phyloP scores from a whole-genome alignment of 306 rosid genomes.

The Fagus crenata region DNA sequence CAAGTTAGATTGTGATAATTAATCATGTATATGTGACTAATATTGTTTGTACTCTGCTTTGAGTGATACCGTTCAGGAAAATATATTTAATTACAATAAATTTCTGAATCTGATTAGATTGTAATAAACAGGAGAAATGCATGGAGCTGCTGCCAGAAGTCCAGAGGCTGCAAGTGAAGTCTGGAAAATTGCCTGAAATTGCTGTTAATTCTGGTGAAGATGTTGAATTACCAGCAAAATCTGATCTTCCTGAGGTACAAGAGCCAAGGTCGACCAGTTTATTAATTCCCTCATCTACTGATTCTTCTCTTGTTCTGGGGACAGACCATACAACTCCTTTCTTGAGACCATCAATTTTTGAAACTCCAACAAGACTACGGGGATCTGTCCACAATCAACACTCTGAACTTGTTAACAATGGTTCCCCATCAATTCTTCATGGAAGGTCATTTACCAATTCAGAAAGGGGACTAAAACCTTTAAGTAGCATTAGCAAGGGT shows the following conservation, averaged over 20 bases:
- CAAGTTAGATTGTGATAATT: neutral
- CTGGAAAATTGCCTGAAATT: constrained; percentile 49
- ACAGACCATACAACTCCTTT: constrained; percentile 35
- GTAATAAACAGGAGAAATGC: constrained; percentile 70
- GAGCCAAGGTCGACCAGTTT: constrained; percentile 57
- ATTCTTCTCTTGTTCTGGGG: constrained; percentile 39
- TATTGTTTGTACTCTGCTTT: neutral
- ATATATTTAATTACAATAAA: neutral
- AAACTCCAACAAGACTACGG: constrained; percentile 46
- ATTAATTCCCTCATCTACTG: constrained; percentile 61
- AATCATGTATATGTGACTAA: neutral
- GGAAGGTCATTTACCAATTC: constrained; percentile 20
- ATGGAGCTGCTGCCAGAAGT: constrained; percentile 88
- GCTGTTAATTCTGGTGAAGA: constrained; percentile 40
- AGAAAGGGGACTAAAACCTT: constrained; percentile 40
- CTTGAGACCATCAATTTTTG: constrained; percentile 49
- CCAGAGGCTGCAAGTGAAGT: constrained; percentile 61
- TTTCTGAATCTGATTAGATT: constrained; percentile 20
- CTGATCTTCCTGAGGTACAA: constrained; percentile 48
- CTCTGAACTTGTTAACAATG: constrained; percentile 39
- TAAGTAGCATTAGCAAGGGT: constrained; percentile 41
- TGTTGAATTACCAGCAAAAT: constrained; percentile 47
- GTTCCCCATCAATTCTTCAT: constrained; percentile 44
- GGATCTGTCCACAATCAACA: constrained; percentile 44
- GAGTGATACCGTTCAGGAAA: neutral